Evolutionary conservation across 179 eudicot species (phyloP).

Genomic region (Beta lomatogona): DNA sequence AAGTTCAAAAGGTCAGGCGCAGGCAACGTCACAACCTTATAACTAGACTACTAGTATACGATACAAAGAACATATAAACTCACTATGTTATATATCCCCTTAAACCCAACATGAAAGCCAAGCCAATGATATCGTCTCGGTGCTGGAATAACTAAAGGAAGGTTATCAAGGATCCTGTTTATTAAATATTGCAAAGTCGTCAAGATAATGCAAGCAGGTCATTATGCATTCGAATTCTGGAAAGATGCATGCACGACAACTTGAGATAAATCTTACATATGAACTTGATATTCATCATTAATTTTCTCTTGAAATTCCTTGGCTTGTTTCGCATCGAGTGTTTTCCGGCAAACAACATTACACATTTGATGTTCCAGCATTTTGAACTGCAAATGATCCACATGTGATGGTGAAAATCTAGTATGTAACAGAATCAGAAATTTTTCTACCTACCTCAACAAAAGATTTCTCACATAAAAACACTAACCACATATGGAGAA

Average conservation of each 20-base stretch:
- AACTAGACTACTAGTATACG: neutral
- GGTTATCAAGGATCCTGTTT: conserved; percentile 79
- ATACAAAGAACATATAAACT: conserved; percentile 33
- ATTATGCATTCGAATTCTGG: neutral
- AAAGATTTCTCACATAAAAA: neutral
- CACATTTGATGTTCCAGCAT: conserved; percentile 78
- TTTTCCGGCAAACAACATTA: conserved; percentile 51
- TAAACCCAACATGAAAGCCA: conserved; percentile 70
- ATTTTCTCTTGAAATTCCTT: conserved; percentile 75
- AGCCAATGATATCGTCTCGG: conserved; percentile 58
- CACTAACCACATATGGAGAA: conserved; percentile 70
- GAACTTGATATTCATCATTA: conserved; percentile 74
- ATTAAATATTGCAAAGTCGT: conserved; percentile 10
- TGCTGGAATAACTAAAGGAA: conserved; percentile 73
- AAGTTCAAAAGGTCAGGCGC: conserved; percentile 24
- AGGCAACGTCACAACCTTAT: neutral
- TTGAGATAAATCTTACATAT: conserved; percentile 50
- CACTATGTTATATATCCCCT: conserved; percentile 71
- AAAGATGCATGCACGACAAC: neutral
- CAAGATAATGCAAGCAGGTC: conserved; percentile 4
- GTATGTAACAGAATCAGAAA: neutral
- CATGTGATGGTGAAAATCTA: conserved; percentile 14
- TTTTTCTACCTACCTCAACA: neutral
- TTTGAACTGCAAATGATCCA: conserved; percentile 53
- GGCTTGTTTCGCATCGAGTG: conserved; percentile 56